Base-by-base conservation (phyloP, 2,329 filamentous ascomycete genomes). In the Aspergillus udagawae region DNA sequence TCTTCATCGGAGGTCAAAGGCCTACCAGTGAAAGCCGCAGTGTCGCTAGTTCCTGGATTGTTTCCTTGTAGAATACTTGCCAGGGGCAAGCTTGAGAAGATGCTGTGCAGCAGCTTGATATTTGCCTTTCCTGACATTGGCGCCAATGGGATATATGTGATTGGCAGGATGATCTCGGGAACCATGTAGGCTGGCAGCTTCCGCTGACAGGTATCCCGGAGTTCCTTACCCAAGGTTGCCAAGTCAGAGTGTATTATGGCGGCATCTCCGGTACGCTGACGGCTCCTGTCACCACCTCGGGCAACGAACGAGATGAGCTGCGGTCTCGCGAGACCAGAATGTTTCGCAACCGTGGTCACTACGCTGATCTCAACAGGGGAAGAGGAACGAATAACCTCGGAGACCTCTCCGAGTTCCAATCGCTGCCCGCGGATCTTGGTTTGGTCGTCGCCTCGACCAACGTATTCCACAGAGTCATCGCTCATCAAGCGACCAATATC, bases 371-470 rank as follows among this genome's bases (percentile, higher is more conserved):
- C 49, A n/a, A 61, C 41, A 1, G 52, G 41, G 1, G 64, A 65
- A 9, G 65, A 64, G 0, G 65, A 59, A 44, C 67, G 62, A n/a
- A 73, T 57, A 2, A 69, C 65, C 53, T 72, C 70, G 1, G 65
- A 67, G 51, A 96, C 88, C 68, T 96, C 91, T 1, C 84, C 83
- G 10, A 92, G 82, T 69, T 96, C 91, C 27, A 96, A 86, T 53
- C 91, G 80, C 64, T 93, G 89, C 0, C 92, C 92, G 42, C 90
- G 83, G 14, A 96, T 82, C 70, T 96, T 96, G 55, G 95, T 81
- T 70, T 95, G 91, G 58, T 89, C 89, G 63, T 96, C 91, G 17
- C 88, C 79, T 45, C 91, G 83, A 5, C 91, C 90, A 9, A 86
- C 74, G 41, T 93, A 91, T 6, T 91, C 75, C 3, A 96, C 79